phyloP scores from a whole-genome alignment of 768 basidiomycete species.

The Suillus clintonianus region DNA sequence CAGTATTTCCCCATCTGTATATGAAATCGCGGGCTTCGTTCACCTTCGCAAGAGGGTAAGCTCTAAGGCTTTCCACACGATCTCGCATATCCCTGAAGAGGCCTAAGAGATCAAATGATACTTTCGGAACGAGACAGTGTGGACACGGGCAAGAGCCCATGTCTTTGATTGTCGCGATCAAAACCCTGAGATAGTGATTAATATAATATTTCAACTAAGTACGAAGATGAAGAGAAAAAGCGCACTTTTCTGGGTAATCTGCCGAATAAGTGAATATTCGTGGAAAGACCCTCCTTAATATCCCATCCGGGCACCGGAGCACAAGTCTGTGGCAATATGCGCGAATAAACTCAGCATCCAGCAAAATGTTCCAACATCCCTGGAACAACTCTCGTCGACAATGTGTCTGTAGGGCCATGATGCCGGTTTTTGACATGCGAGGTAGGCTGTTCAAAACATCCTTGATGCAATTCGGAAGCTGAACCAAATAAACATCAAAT shows the following conservation, averaged over 20 bases:
- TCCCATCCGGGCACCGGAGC: slow-evolving; percentile 20
- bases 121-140: slow-evolving; percentile 14
- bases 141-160: slow-evolving; percentile 23
- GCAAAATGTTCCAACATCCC: slow-evolving; percentile 16
- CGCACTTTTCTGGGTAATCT: slow-evolving; percentile 36
- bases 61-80: not conserved
- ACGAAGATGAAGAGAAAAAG: slow-evolving; percentile 3
- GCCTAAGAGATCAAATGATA: slow-evolving; percentile 14
- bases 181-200: slow-evolving; percentile 11
- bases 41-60: slow-evolving; percentile 3
- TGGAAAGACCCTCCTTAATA: slow-evolving; percentile 14
- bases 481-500: too few species aligned
- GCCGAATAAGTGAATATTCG: slow-evolving; percentile 28
- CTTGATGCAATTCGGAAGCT: too few species aligned
- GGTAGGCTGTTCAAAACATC: too few species aligned
- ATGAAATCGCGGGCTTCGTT: not conserved
- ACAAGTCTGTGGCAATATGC: slow-evolving; percentile 25
- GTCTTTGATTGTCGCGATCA: slow-evolving; percentile 21
- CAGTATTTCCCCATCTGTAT: slow-evolving; percentile 1
- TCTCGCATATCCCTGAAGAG: slow-evolving; percentile 9
- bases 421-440: too few species aligned
- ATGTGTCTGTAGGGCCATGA: too few species aligned
- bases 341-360: slow-evolving; percentile 24
- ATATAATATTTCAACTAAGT: slow-evolving; percentile 14
- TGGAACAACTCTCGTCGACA: slow-evolving; percentile 15